Conservation (phyloP, 2,329 filamentous ascomycete species). For the Botrytis elliptica region DNA sequence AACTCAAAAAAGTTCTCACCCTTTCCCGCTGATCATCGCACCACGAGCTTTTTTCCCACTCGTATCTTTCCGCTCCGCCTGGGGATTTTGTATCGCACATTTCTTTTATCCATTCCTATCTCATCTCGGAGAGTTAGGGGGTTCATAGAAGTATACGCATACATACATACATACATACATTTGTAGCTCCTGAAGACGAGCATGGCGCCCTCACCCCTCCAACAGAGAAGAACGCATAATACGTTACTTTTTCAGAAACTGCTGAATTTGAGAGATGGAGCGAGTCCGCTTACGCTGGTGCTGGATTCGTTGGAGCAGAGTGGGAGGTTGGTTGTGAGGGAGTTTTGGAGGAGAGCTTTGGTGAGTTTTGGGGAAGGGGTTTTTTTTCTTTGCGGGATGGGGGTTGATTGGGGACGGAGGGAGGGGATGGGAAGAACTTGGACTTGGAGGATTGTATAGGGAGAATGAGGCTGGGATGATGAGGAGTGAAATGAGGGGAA, state of each 20-base stretch:
- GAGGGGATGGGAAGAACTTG: no score
- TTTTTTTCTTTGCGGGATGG: neutral
- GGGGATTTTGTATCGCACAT: no score
- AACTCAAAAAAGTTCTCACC: neutral
- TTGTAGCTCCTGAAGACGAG: neutral
- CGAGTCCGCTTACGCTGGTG: constrained; percentile 82
- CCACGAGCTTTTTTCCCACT: neutral
- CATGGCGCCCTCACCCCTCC: constrained; percentile 57
- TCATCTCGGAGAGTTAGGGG: no score
- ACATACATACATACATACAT: no score
- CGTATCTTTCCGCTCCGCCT: neutral
- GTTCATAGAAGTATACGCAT: neutral
- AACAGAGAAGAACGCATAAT: constrained; percentile 79
- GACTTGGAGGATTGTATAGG: neutral
- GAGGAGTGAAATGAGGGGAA: no score
- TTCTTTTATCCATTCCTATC: no score
- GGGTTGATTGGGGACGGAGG: neutral
- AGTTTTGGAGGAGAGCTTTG: constrained; percentile 75
- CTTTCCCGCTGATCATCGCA: neutral
- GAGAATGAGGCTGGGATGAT: neutral
- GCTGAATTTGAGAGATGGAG: constrained; percentile 72
- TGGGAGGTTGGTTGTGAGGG: constrained; percentile 64
- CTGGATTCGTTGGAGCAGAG: constrained; percentile 84
- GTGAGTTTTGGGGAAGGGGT: constrained; percentile 52
- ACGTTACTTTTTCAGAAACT: constrained; percentile 80